Evolutionary conservation across 2,329 filamentous ascomycete species (phyloP).

Genomic region (Alternaria gansuensis): DNA sequence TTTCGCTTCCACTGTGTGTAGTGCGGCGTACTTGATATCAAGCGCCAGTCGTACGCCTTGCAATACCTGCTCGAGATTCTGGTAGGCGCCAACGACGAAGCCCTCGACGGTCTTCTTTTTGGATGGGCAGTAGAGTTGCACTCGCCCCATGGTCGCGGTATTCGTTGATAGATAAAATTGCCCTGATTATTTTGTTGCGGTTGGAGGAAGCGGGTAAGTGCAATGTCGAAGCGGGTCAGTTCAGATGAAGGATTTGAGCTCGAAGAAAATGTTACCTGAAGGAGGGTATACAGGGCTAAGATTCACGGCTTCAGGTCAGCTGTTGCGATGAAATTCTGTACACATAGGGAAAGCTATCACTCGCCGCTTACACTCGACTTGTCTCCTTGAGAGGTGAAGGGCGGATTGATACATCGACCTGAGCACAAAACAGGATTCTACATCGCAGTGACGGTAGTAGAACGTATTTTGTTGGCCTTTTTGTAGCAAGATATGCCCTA

Average conservation of each 20-base stretch:
- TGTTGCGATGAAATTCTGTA: not conserved
- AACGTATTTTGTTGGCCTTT: not conserved
- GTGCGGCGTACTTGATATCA: slow-evolving; percentile 17
- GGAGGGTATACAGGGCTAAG: not conserved
- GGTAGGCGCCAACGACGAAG: slow-evolving; percentile 23
- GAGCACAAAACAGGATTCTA: no score
- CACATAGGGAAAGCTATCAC: not conserved
- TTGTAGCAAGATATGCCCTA: not conserved
- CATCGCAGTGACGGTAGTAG: not conserved
- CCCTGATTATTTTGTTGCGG: not conserved
- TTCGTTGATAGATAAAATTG: not conserved
- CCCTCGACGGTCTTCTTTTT: slow-evolving; percentile 13
- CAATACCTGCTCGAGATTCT: slow-evolving; percentile 22
- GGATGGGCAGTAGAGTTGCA: slow-evolving; percentile 22
- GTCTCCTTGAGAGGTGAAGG: not conserved
- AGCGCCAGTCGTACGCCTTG: slow-evolving; percentile 24
- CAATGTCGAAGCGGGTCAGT: slow-evolving; percentile 1
- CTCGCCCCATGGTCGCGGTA: slow-evolving; percentile 6
- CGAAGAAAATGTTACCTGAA: not conserved
- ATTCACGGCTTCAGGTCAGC: not conserved
- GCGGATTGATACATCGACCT: not conserved
- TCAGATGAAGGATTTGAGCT: not conserved
- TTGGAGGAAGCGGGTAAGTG: slow-evolving; percentile 1
- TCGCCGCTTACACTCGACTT: not conserved
- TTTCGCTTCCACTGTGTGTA: slow-evolving; percentile 25